These are phyloP conservation scores for Fusarium mangiferae DNA, from an alignment of 2,329 filamentous ascomycete genomes.

Conservation along the genomic window DNA sequence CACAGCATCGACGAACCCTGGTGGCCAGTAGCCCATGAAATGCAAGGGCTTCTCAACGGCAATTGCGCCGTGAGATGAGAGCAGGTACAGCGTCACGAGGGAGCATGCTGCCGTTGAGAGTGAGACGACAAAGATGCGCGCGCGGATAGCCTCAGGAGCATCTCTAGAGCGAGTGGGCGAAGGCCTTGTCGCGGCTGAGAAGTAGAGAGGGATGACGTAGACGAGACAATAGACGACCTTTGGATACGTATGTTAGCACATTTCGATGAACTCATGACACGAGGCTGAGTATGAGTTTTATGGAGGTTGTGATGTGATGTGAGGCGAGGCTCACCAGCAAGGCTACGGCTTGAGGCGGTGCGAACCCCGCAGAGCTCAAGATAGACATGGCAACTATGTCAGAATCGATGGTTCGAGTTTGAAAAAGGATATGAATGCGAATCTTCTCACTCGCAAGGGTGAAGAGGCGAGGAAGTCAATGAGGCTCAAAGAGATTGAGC, in stretches of 20 bases:
- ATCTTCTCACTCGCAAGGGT: background rate
- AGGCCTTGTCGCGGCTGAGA: constrained; percentile 81
- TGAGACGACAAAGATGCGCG: constrained; percentile 83
- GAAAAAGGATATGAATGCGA: background rate
- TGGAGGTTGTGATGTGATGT: background rate
- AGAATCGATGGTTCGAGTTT: background rate
- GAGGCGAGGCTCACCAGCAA: constrained; percentile 36
- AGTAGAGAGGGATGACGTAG: constrained; percentile 93
- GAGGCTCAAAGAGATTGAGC: constrained; percentile 1
- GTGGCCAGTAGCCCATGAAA: constrained; percentile 83
- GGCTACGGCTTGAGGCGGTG: constrained; percentile 37
- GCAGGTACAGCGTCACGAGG: constrained; percentile 67
- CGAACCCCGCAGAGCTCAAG: constrained; percentile 26
- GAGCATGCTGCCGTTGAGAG: constrained; percentile 78
- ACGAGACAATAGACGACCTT: constrained; percentile 82
- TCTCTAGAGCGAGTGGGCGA: constrained; percentile 84
- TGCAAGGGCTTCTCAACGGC: constrained; percentile 66
- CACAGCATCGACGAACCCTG: constrained; percentile 71
- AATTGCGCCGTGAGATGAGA: constrained; percentile 64
- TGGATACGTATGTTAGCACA: constrained; percentile 11
- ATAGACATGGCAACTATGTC: constrained; percentile 8
- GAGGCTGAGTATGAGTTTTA: background rate
- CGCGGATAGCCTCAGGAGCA: constrained; percentile 88
- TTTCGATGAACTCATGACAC: background rate
- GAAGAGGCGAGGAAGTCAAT: background rate